Evolutionary conservation across 768 basidiomycete genomes (phyloP).

Genomic region (Mycena leptocephala): DNA sequence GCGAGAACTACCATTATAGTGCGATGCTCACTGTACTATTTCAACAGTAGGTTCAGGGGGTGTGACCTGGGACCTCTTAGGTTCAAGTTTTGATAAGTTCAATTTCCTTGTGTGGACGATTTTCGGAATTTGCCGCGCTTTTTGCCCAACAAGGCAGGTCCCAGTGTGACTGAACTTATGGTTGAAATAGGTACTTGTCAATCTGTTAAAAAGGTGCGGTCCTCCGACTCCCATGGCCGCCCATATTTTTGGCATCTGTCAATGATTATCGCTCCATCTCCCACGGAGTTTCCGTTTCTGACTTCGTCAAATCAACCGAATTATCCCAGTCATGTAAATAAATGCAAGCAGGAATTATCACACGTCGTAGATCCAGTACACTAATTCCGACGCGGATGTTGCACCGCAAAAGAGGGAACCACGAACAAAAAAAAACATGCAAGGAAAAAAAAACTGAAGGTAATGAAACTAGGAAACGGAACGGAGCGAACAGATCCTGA

Average conservation of each 20-base stretch:
- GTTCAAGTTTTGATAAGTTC: too few relatives aligned
- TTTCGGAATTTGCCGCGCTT: too few relatives aligned
- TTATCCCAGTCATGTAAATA: not conserved
- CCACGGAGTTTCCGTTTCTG: not conserved
- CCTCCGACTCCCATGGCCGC: not conserved
- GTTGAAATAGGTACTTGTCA: too few relatives aligned
- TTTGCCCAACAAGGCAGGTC: too few relatives aligned
- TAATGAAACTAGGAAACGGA: not conserved
- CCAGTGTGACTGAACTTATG: too few relatives aligned
- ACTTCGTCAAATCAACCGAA: not conserved
- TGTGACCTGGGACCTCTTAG: too few relatives aligned
- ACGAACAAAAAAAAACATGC: not conserved
- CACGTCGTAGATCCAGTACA: not conserved
- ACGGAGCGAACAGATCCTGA: not conserved
- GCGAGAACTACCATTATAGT: not conserved
- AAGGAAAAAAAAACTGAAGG: too few relatives aligned
- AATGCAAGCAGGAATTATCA: not conserved
- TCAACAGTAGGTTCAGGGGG: too few relatives aligned
- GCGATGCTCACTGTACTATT: too few relatives aligned
- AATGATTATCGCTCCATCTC: not conserved
- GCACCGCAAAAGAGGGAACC: not conserved
- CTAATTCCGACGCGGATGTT: not conserved
- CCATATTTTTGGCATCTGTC: not conserved
- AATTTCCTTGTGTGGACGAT: too few relatives aligned
- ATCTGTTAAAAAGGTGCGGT: not conserved